Conservation (phyloP, 345 rosid species). For the Eucalyptus rudis region DNA sequence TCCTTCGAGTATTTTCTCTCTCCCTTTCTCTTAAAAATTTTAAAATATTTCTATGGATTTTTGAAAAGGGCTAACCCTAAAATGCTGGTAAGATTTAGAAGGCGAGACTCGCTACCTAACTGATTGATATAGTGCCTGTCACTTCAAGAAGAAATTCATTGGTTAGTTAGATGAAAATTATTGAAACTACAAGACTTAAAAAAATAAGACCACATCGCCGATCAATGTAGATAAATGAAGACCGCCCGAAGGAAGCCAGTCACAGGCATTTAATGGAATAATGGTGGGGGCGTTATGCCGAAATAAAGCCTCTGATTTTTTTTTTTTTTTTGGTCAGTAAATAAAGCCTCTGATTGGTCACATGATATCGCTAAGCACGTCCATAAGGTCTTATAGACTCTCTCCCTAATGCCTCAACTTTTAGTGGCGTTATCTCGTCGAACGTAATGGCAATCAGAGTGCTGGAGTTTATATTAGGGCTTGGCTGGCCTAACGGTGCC, state of each 20-base stretch:
- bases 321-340: too few species aligned
- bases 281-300: not conserved
- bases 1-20: not conserved
- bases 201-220: not conserved
- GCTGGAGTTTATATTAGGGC: too few species aligned
- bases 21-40: not conserved
- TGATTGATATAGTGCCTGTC: not conserved
- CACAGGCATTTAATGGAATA: rapidly evolving
- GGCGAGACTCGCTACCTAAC: not conserved
- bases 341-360: too few species aligned
- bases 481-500: too few species aligned
- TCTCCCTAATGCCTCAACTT: too few species aligned
- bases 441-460: too few species aligned
- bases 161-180: not conserved
- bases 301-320: not conserved
- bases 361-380: too few species aligned
- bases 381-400: too few species aligned
- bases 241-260: not conserved
- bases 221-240: not conserved
- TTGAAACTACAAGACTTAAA: not conserved
- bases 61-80: not conserved
- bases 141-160: rapidly evolving
- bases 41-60: rapidly evolving
- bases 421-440: too few species aligned
- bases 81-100: not conserved